Conservation (phyloP, 202 grass and related monocot genomes). For the Elaeis oleifera region DNA sequence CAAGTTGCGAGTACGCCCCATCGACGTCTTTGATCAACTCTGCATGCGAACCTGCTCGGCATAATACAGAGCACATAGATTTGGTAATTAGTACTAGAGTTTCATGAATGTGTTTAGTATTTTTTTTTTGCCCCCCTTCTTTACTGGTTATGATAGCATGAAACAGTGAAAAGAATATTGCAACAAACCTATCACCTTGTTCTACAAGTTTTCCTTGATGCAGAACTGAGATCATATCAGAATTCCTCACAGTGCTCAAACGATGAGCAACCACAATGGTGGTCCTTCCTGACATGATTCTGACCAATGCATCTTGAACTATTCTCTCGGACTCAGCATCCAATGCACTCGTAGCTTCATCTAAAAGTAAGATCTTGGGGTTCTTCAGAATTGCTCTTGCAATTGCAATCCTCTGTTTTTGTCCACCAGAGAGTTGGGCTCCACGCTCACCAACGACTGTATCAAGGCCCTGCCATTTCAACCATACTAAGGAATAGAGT, state of each 20-base stretch:
- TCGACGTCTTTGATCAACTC: slow-evolving; percentile 51
- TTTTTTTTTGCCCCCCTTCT: too few species aligned
- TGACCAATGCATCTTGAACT: slow-evolving; percentile 70
- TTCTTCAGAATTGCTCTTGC: slow-evolving; percentile 72
- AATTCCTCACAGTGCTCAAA: slow-evolving; percentile 55
- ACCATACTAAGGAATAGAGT: not conserved
- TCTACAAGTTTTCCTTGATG: slow-evolving; percentile 58
- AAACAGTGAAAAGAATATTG: too few species aligned
- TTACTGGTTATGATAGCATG: too few species aligned
- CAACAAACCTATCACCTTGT: slow-evolving; percentile 37
- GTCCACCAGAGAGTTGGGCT: slow-evolving; percentile 67
- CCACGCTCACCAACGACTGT: slow-evolving; percentile 80
- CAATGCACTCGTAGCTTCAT: slow-evolving; percentile 70
- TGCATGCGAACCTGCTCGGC: slow-evolving; percentile 41
- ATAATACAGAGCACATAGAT: slow-evolving; percentile 2
- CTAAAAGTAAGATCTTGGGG: slow-evolving; percentile 59
- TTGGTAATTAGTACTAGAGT: not conserved
- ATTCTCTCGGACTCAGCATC: slow-evolving; percentile 66
- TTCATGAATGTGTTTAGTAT: not conserved
- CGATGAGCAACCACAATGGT: slow-evolving; percentile 71
- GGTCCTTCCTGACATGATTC: slow-evolving; percentile 57
- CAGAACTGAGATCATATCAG: slow-evolving; percentile 67
- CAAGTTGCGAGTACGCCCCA: slow-evolving; percentile 60
- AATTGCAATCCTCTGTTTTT: slow-evolving; percentile 78
- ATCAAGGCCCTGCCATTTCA: slow-evolving; percentile 46